Evolutionary conservation across 345 rosid species (phyloP), one percentile per base, ranked within the genome.

Genomic region (Dovyalis caffra): DNA sequence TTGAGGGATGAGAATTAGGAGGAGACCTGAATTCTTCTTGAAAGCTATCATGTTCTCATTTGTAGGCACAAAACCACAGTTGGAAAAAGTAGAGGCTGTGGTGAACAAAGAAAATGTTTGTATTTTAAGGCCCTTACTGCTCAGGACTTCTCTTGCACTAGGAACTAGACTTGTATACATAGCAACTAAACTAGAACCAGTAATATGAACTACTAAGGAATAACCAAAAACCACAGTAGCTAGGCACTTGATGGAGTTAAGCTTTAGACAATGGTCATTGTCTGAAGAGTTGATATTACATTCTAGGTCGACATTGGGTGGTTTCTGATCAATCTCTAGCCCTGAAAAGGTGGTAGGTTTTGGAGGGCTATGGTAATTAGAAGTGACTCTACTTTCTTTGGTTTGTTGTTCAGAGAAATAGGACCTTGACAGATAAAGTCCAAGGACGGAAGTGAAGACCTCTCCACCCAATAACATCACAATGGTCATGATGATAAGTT

Each of bases 401-500:
- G 14, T 16, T 32, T 31, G 37, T 3, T 15, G 66, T 21, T 20
- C 38, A 2, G 40, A 37, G 40, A 40, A 11, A 61, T 70, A 34
- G 58, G 14, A 29, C 6, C 57, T 37, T 40, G 20, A 4, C 5
- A 73, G 28, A 31, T 62, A 78, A 31, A 89, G 83, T 2, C 15
- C 70, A 32, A 89, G 79, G 70, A 89, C 77, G 63, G 96, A 92
- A n/a, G 79, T 66, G 84, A 91, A 89, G 74, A 89, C 76, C 26
- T 89, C 96, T 0, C 93, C 95, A 0, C 98, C 97, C 0, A 83
- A 5, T 8, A 88, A 73, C 93, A 88, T 90, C 29, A 93, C 72
- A 68, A 85, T 25, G 35, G 88, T 89, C 28, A 93, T n/a, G 38
- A 90, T 2, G 9, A 84, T 38, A 26, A 93, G 92, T 74, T 93